These are phyloP conservation scores for Berkeleyomyces basicola DNA, from an alignment of 2,329 filamentous ascomycete species.

Conservation along the genomic window DNA sequence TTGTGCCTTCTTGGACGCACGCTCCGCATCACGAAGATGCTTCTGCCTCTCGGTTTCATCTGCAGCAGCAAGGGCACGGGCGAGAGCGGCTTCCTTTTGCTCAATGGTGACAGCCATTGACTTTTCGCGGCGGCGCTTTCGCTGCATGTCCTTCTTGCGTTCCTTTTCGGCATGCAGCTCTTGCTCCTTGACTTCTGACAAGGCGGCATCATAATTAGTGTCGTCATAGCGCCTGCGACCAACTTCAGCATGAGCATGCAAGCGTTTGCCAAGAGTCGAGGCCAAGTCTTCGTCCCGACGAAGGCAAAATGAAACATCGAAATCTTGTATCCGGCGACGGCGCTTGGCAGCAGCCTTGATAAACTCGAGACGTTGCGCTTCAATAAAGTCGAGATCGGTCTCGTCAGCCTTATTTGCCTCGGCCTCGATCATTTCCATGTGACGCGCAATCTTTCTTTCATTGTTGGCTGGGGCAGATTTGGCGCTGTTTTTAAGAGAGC, in stretches of 20 bases:
- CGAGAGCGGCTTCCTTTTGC: constrained; percentile 68
- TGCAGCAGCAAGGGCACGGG: constrained; percentile 58
- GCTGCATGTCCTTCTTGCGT: constrained; percentile 98
- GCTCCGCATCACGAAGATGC: constrained; percentile 70
- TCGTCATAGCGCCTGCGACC: constrained; percentile 64
- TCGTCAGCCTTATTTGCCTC: constrained; percentile 22
- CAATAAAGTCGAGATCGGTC: constrained; percentile 24
- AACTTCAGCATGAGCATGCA: constrained; percentile 50
- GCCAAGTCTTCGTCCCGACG: constrained; percentile 43
- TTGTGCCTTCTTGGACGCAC: constrained; percentile 81
- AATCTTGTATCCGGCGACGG: constrained; percentile 44
- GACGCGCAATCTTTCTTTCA: constrained; percentile 24
- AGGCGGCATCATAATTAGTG: constrained; percentile 61
- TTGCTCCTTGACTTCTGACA: constrained; percentile 73
- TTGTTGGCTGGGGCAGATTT: constrained; percentile 41
- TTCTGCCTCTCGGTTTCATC: constrained; percentile 71
- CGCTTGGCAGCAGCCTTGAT: constrained; percentile 49
- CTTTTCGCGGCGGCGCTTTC: constrained; percentile 88
- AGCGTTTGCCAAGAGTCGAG: constrained; percentile 39
- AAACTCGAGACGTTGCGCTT: constrained; percentile 31
- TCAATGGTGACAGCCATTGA: constrained; percentile 88
- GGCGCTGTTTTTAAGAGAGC: constrained; percentile 39
- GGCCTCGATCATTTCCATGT: constrained; percentile 27
- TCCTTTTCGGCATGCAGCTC: constrained; percentile 93
- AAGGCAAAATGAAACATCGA: constrained; percentile 49